Conservation (phyloP, 352 stramenopile species). For the Bremia lactucae region DNA sequence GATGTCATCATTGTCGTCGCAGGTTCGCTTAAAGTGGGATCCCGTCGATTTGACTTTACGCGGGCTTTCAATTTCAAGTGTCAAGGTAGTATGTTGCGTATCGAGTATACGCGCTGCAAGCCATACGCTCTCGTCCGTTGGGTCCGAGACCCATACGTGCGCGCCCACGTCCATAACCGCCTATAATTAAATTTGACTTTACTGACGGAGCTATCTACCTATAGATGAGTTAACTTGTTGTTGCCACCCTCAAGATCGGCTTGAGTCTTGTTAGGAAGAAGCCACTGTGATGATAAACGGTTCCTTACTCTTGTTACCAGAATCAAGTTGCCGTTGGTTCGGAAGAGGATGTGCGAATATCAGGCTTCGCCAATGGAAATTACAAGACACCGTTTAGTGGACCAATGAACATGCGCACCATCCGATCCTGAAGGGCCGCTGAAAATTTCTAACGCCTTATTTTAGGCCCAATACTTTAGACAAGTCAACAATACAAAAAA, state of each 20-base stretch:
- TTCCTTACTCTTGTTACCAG: neutral
- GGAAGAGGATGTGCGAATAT: constrained; percentile 14
- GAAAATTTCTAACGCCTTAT: constrained; percentile 12
- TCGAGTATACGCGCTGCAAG: constrained; percentile 34
- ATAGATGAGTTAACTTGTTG: constrained; percentile 2
- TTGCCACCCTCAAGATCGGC: neutral
- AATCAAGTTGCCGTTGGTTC: constrained; percentile 13
- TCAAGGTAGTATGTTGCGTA: constrained; percentile 2
- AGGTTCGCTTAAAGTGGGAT: constrained; percentile 2
- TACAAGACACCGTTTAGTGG: neutral
- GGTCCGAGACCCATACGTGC: constrained; percentile 61
- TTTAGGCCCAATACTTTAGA: neutral
- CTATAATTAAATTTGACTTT: neutral
- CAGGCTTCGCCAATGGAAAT: constrained; percentile 20
- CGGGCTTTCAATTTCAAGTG: constrained; percentile 18
- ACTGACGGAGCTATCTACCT: neutral
- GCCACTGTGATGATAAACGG: constrained; percentile 6
- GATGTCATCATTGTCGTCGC: constrained; percentile 5
- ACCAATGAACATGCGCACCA: constrained; percentile 9
- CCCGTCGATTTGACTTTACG: neutral
- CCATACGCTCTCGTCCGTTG: constrained; percentile 44
- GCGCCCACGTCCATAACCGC: constrained; percentile 58
- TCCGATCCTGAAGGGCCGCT: constrained; percentile 16
- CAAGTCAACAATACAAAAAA: constrained; percentile 6
- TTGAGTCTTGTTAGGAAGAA: constrained; percentile 14